Conservation (phyloP, 805 yeast species). For the Candida berthetii region DNA sequence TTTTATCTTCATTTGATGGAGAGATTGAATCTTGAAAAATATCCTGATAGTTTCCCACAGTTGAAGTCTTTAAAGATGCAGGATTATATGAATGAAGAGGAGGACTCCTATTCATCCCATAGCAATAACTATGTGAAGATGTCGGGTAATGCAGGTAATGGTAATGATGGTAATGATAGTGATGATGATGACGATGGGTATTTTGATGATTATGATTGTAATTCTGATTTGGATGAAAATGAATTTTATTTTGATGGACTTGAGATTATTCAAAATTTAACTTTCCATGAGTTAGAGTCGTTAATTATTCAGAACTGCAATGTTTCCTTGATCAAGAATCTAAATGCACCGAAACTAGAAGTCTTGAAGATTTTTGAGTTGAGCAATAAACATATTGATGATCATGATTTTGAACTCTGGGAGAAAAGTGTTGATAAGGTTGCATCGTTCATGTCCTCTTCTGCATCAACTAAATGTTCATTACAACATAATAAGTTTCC, state of each 20-base stretch:
- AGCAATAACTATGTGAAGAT: conserved; percentile 13
- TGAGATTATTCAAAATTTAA: conserved; percentile 15
- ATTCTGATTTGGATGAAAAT: conserved; percentile 27
- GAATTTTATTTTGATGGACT: conserved; percentile 29
- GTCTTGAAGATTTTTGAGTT: conserved; percentile 14
- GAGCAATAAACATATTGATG: conserved; percentile 16
- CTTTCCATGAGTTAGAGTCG: conserved; percentile 6
- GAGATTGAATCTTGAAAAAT: conserved; percentile 7
- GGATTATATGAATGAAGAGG: conserved; percentile 21
- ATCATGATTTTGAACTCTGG: conserved; percentile 9
- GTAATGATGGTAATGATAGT: too few species aligned
- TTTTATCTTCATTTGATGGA: conserved; percentile 16
- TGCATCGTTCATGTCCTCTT: conserved; percentile 2
- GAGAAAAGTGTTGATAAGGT: not conserved
- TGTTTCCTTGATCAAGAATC: conserved; percentile 11
- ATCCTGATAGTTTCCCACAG: conserved; percentile 8
- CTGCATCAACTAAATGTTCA: conserved; percentile 1
- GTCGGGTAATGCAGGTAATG: too few species aligned
- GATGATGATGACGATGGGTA: conserved; percentile 18
- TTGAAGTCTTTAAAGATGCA: conserved; percentile 12
- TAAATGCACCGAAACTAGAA: conserved; percentile 8
- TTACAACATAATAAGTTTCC: conserved; percentile 4
- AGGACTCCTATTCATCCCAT: conserved; percentile 14
- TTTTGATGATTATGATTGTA: conserved; percentile 24
- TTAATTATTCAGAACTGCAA: conserved; percentile 17